These are phyloP conservation scores for Hypoxylon fragiforme DNA, from an alignment of 495 filamentous ascomycete genomes.

Conservation along the genomic window DNA sequence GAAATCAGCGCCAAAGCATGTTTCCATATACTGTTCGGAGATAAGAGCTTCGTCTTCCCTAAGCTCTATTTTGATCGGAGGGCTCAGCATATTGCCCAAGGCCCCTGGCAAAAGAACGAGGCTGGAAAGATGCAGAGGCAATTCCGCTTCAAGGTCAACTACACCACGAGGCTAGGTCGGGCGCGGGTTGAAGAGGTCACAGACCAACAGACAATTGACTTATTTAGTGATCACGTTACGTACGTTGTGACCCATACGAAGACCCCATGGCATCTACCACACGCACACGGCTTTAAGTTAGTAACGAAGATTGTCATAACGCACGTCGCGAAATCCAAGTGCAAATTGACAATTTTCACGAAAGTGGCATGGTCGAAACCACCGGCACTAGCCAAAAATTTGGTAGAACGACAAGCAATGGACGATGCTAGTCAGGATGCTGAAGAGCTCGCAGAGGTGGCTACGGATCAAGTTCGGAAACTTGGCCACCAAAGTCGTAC, in stretches of 20 bases:
- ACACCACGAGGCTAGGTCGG: conserved; percentile 65
- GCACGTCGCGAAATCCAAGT: conserved; percentile 85
- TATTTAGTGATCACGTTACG: conserved; percentile 91
- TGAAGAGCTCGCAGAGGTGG: conserved; percentile 80
- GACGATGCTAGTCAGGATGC: conserved; percentile 82
- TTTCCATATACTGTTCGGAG: conserved; percentile 94
- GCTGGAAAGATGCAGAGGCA: conserved; percentile 70
- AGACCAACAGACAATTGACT: conserved; percentile 88
- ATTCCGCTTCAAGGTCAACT: conserved; percentile 78
- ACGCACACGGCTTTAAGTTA: conserved; percentile 75
- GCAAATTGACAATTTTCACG: conserved; percentile 86
- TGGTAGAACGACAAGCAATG: conserved; percentile 80
- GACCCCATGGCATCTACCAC: conserved; percentile 88
- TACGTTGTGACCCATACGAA: conserved; percentile 91
- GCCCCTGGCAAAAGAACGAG: conserved; percentile 75
- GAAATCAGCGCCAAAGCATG: conserved; percentile 89
- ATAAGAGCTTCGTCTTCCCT: conserved; percentile 92
- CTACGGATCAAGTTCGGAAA: conserved; percentile 82
- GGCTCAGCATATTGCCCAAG: conserved; percentile 79
- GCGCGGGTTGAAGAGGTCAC: conserved; percentile 62
- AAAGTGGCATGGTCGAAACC: conserved; percentile 81
- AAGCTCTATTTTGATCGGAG: conserved; percentile 83
- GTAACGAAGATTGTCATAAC: conserved; percentile 93
- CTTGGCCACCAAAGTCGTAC: conserved; percentile 81
- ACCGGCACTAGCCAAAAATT: conserved; percentile 64